These are phyloP conservation scores for Candida fluviatilis DNA, from an alignment of 805 yeast genomes.

Conservation along the genomic window DNA sequence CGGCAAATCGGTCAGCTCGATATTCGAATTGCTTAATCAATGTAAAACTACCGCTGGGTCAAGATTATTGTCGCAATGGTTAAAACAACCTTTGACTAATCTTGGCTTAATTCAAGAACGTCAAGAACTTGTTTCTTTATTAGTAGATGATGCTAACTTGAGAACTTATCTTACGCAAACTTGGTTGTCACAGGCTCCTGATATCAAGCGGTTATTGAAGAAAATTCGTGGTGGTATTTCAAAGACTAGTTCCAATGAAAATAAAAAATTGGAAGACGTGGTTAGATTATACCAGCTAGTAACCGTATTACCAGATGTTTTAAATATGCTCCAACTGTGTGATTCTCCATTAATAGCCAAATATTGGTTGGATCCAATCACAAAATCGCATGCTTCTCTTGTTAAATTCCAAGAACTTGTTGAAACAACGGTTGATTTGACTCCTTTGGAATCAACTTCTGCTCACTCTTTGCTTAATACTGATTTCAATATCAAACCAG, in stretches of 20 bases:
- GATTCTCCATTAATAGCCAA: conserved; percentile 34
- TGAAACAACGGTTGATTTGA: conserved; percentile 86
- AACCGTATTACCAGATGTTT: conserved; percentile 63
- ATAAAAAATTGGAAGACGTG: conserved; percentile 80
- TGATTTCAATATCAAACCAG: conserved; percentile 83
- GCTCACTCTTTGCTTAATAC: conserved; percentile 39
- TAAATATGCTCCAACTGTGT: conserved; percentile 45
- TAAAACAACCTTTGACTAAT: conserved; percentile 88
- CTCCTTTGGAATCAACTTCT: conserved; percentile 61
- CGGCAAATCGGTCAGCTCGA: conserved; percentile 40
- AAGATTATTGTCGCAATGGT: conserved; percentile 85
- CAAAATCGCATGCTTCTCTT: conserved; percentile 47
- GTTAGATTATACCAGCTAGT: conserved; percentile 83
- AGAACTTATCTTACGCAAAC: conserved; percentile 65
- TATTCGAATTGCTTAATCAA: conserved; percentile 80
- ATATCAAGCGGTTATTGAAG: conserved; percentile 69
- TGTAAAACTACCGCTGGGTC: conserved; percentile 91
- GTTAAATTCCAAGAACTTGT: conserved; percentile 76
- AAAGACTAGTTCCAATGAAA: conserved; percentile 28
- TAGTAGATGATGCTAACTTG: conserved; percentile 65
- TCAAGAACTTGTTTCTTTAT: conserved; percentile 67
- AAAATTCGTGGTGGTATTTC: conserved; percentile 45
- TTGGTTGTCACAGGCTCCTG: conserved; percentile 73
- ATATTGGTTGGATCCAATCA: conserved; percentile 59
- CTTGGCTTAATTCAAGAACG: conserved; percentile 56